Conservation (phyloP, 768 basidiomycete species). For the Tephrocybe sp. region DNA sequence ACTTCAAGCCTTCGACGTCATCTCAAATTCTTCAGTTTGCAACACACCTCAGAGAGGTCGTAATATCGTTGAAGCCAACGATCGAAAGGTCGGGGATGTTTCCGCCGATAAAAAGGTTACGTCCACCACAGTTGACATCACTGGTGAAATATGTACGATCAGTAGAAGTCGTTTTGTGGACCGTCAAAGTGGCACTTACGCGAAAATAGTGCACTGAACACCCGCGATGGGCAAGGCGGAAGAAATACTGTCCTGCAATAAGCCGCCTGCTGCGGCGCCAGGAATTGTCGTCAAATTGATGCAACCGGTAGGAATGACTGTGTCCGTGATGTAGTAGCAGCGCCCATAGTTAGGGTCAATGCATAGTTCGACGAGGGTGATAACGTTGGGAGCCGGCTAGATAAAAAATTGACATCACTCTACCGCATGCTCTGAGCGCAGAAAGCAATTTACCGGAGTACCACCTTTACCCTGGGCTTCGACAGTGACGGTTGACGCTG, state of each 20-base stretch:
- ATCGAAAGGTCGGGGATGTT: background rate
- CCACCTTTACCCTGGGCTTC: too few relatives aligned
- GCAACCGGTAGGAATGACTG: background rate
- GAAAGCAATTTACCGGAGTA: too few relatives aligned
- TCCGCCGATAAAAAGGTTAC: background rate
- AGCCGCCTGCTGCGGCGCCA: background rate
- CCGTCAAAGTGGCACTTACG: background rate
- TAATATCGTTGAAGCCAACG: background rate
- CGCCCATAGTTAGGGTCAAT: background rate
- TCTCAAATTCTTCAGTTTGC: background rate
- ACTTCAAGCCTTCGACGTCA: background rate
- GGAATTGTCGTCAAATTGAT: background rate
- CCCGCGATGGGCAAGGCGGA: background rate
- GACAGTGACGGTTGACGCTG: too few relatives aligned
- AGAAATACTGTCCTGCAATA: background rate
- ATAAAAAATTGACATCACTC: too few relatives aligned
- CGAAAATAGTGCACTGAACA: background rate
- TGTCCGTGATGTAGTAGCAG: background rate
- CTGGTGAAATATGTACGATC: background rate
- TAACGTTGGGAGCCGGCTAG: too few relatives aligned
- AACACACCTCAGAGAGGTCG: background rate
- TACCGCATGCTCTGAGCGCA: too few relatives aligned
- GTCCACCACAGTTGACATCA: background rate
- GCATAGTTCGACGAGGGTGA: background rate
- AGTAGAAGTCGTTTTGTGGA: background rate